Evolutionary conservation across 2,329 filamentous ascomycete genomes (phyloP), one percentile per base, ranked within the genome.

Genomic region (Sclerotinia minor): DNA sequence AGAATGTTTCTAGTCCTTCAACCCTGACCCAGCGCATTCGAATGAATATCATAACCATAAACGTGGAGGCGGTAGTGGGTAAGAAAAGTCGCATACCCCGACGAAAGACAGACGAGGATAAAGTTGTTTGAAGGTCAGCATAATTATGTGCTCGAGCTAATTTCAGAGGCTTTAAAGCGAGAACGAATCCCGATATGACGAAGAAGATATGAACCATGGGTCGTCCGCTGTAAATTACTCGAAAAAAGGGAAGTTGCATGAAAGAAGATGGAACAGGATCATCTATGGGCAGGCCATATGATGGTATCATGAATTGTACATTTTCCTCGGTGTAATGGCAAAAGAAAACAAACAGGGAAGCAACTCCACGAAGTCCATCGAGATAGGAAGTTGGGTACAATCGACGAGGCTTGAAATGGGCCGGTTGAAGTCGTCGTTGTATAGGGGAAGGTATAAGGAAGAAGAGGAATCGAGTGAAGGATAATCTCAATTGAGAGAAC

Each of bases 141-240:
- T 77, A 75, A 64, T 81, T 76, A 45, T 79, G 76, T 17, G 76
- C 73, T 66, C 79, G 80, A 11, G 81, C 78, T 32, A 78, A 75
- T 65, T 78, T 77, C 47, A 84, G 74, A 1, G 82, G 79, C 69
- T 81, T 81, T 70, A 79, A 78, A 5, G 81, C 79, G 32, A 84
- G 77, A 4, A 80, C 82, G 70, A 82, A 83, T 41, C 83, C 82
- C 1, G 82, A 83, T 49, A 84, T 81, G 70, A 84, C 79, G 74
- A 84, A 84, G 75, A 84, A 84, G 49, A 84, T 79, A 72, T 82
- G 80, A 3, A 84, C 82, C 80, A 82, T 82, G 13, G 81, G 80
- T 24, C 79, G 78, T 21, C 81, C 81, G n/a, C 79, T 80, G 79
- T 82, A 69, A 19, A 83, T 67, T 38, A 82, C 75, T 64, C 81